Percentiles rank a stretch among this genome's conserved stretches.
phyloP scores from a whole-genome alignment of 1,284 basidiomycete species.

The Anthracocystis panici-leucophaei region DNA sequence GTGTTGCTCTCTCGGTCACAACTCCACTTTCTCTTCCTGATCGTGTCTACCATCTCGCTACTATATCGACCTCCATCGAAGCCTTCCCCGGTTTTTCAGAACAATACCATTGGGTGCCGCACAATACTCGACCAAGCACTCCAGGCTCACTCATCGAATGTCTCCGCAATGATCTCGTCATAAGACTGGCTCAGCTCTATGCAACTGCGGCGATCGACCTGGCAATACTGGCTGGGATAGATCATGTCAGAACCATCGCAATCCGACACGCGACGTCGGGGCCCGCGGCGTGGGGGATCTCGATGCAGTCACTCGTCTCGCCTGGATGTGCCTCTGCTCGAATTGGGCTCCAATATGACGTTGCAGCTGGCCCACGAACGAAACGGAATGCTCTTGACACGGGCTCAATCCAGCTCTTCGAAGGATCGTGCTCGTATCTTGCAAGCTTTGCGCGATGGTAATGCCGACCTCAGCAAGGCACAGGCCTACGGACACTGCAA shows the following conservation, averaged over 20 bases:
- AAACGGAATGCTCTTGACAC: conserved; percentile 18
- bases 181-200: neutral
- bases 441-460: conserved; percentile 1
- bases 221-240: neutral
- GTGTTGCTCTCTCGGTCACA: conserved; percentile 2
- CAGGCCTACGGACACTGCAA: conserved; percentile 40
- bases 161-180: conserved; percentile 3
- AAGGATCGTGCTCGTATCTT: conserved; percentile 19
- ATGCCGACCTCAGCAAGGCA: conserved; percentile 32
- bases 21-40: neutral
- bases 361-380: conserved; percentile 34
- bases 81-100: neutral
- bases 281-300: conserved; percentile 14
- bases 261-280: conserved; percentile 1
- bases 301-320: conserved; percentile 36
- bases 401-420: conserved; percentile 1
- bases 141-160: neutral
- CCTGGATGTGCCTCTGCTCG: conserved; percentile 22
- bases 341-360: conserved; percentile 39
- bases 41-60: neutral
- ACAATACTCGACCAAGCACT: neutral
- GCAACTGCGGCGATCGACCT: neutral
- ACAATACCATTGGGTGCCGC: neutral
- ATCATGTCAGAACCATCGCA: neutral
- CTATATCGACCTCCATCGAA: neutral